Conservation (phyloP, 148 eudicot species). For the Nepenthes mirabilis region DNA sequence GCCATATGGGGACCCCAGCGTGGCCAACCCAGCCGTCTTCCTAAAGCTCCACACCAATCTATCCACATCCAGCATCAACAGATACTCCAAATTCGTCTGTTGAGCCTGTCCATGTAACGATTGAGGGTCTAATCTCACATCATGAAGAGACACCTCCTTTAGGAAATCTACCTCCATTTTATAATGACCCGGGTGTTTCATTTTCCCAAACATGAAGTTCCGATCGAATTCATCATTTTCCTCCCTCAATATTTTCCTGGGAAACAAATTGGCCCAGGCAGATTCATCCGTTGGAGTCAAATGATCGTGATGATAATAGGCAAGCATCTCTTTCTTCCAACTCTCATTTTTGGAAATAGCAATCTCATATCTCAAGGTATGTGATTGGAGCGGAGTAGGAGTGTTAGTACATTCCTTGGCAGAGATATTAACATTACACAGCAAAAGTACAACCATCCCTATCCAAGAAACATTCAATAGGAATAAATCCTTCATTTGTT, state of each 20-base stretch:
- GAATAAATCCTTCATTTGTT: background rate
- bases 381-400: constrained; percentile 27
- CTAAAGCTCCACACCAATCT: constrained; percentile 77
- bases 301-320: constrained; percentile 30
- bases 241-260: constrained; percentile 50
- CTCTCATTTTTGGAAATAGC: constrained; percentile 46
- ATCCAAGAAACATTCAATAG: background rate
- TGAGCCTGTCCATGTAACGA: constrained; percentile 64
- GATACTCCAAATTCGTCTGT: constrained; percentile 67
- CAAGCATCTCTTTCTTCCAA: constrained; percentile 51
- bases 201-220: constrained; percentile 48
- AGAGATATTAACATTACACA: background rate
- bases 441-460: background rate
- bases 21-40: constrained; percentile 58
- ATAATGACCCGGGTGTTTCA: constrained; percentile 29
- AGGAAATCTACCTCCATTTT: constrained; percentile 29
- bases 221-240: constrained; percentile 37
- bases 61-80: constrained; percentile 72
- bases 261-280: constrained; percentile 47
- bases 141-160: constrained; percentile 42
- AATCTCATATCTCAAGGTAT: constrained; percentile 44
- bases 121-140: constrained; percentile 53
- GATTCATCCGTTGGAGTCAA: constrained; percentile 62
- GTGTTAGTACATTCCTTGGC: constrained; percentile 61
- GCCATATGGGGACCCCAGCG: constrained; percentile 56